phyloP scores from a whole-genome alignment of 345 rosid species.

The Eutrema japonicum region DNA sequence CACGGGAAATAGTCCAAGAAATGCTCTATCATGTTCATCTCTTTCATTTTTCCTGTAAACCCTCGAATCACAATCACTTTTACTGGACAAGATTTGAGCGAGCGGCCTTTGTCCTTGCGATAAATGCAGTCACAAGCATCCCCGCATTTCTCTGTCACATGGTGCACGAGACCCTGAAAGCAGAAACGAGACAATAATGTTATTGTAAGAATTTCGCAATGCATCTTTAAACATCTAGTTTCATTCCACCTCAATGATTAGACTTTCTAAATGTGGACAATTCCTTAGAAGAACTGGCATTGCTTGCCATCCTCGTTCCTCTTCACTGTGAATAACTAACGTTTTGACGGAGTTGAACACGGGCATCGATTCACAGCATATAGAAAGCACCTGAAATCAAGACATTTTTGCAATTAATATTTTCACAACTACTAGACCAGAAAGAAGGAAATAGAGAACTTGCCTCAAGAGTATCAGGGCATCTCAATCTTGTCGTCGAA shows the following conservation, averaged over 20 bases:
- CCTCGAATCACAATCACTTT: slow-evolving; percentile 13
- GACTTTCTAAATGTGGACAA: slow-evolving; percentile 16
- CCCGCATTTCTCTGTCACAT: slow-evolving; percentile 27
- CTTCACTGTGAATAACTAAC: slow-evolving; percentile 14
- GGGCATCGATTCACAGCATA: slow-evolving; percentile 26
- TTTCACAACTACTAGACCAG: background rate
- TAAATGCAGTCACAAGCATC: slow-evolving; percentile 36
- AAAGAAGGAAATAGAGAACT: background rate
- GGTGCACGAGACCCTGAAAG: slow-evolving; percentile 28
- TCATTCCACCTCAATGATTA: slow-evolving; percentile 13
- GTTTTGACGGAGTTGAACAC: slow-evolving; percentile 32
- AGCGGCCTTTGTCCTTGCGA: slow-evolving; percentile 25
- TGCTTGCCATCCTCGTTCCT: slow-evolving; percentile 33
- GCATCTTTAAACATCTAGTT: background rate
- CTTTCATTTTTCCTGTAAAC: slow-evolving; percentile 31
- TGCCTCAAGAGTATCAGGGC: slow-evolving; percentile 27
- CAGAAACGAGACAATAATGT: slow-evolving; percentile 9
- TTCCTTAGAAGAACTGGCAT: slow-evolving; percentile 26
- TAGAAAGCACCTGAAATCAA: slow-evolving; percentile 29
- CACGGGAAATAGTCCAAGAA: slow-evolving; percentile 33
- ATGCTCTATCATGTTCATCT: slow-evolving; percentile 31
- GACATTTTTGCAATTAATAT: background rate
- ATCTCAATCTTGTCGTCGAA: background rate
- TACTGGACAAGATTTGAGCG: slow-evolving; percentile 29
- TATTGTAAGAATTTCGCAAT: background rate